Base-by-base conservation (phyloP, 768 basidiomycete genomes). In the Lentinula raphanica region DNA sequence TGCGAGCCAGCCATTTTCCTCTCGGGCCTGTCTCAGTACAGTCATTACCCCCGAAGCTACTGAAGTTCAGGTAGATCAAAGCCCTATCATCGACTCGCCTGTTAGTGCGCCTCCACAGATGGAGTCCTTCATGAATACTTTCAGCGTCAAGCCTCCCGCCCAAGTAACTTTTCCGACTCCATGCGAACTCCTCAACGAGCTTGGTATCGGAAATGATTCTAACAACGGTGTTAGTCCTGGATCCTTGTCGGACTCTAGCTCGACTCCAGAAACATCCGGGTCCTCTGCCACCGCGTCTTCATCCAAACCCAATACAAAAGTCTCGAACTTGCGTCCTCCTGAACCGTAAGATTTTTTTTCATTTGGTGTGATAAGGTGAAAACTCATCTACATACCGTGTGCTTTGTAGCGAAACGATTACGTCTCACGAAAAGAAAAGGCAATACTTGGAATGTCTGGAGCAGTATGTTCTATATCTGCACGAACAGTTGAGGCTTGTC, bases 391-490 rank as follows among this genome's bases (percentile, higher is more conserved):
- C n/a, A 15, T 44, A 5, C 19, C 57, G 28, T 32, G 44, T 35
- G 13, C 17, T 59, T 13, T 55, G 13, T 56, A 87, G 86, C 1
- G 88, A 89, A 51, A 77, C 77, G n/a, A 88, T 90, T 56, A 85
- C 88, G 2, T 88, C 87, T 5, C 88, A 90, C 63, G 88, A 90
- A 64, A 89, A 89, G 65, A 89, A 89, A 63, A 73, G 88, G 2
- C 79, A 85, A 63, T 89, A 90, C 64, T 76, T 90, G 23, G 86
- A 87, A 63, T 87, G 85, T 62, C 69, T 90, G 6, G 88, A 90
- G 62, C 80, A 86, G 58, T 90, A 89, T 66, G 80, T 88, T 13
- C 66, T 77, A 28, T 88, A 82, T 63, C 73, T 89, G 11, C 86
- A 87, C 60, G 76, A 87, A 28, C 84, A 86, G 57, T 72, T 87